Conservation (phyloP, 257 asterid species). For the Jaltomata sinuosa region DNA sequence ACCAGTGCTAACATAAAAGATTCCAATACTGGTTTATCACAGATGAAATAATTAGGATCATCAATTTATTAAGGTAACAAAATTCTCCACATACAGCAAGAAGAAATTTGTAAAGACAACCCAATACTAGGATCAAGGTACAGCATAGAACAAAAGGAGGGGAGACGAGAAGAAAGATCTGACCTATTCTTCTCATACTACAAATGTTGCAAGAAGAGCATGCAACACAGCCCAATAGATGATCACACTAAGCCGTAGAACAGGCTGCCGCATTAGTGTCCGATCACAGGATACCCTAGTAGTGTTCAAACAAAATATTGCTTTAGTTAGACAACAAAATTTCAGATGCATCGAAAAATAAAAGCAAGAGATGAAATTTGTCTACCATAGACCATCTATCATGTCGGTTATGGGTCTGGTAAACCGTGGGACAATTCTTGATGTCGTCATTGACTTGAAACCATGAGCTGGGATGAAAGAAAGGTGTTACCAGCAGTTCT, state of each 20-base stretch:
- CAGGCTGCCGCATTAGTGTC: conserved; percentile 91
- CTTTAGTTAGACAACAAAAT: background rate
- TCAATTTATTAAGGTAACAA: background rate
- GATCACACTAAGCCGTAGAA: conserved; percentile 80
- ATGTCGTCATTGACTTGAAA: conserved; percentile 92
- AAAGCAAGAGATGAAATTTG: background rate
- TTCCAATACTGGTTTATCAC: background rate
- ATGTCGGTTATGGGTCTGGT: conserved; percentile 83
- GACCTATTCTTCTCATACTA: conserved; percentile 46
- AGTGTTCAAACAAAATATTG: conserved; percentile 11
- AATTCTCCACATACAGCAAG: background rate
- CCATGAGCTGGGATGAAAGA: conserved; percentile 75
- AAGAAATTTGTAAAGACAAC: background rate
- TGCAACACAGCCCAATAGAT: conserved; percentile 87
- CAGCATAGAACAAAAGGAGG: background rate
- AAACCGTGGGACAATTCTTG: conserved; percentile 80
- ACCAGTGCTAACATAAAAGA: background rate
- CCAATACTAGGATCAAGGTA: background rate
- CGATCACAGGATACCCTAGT: conserved; percentile 95
- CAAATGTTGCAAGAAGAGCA: conserved; percentile 66
- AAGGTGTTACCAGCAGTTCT: background rate
- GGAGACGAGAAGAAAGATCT: background rate
- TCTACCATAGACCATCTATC: conserved; percentile 90
- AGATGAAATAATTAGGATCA: background rate
- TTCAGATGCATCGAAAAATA: background rate